Evolutionary conservation across 2,329 filamentous ascomycete genomes (phyloP), one percentile per base, ranked within the genome.

Genomic region (Trichoderma citrinoviride): DNA sequence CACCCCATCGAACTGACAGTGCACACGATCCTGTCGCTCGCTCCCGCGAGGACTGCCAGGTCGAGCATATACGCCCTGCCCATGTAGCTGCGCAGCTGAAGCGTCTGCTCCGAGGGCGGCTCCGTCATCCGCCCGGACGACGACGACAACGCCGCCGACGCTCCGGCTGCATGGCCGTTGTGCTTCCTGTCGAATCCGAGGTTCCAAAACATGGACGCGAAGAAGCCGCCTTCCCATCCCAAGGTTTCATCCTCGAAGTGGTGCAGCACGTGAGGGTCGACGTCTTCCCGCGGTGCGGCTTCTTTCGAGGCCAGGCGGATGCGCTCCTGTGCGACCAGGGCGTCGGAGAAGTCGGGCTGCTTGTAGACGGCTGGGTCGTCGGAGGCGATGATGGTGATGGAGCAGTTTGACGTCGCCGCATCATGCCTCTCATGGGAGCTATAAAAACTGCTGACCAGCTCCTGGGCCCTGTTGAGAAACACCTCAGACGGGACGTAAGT

Each of bases 161-260:
- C 50, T 12, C 74, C 73, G 57, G 77, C 75, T 23, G 72, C 40
- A 2, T 64, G 76, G 15, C 75, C 77, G 58, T 78, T 78, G 65
- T 77, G 77, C 67, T 73, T 76, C 76, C 79, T 71, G 75, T 81
- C 64, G 68, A 76, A 52, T 4, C 90, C 92, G 1, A 96, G 80
- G 57, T 87, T 89, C 86, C 90, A 93, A 77, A 96, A 96, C 77
- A 95, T 88, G 71, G 87, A 85, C 15, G 85, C 84, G 77, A 90
- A 96, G 80, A 96, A 96, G 1, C 92, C 92, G 19, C 92, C 92
- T 74, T 96, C 92, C 92, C 92, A 96, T 33, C 92, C 92, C 46
- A 91, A 87, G 1, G 88, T 85, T 73, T 93, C 89, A 66, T 93
- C 90, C 41, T 90, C 83, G 73, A 90, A 91, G 70, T 85, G 86